These are phyloP conservation scores for Sphagnum fallax DNA, from an alignment of 228 moss, liverwort and hornwort genomes.

Conservation along the genomic window DNA sequence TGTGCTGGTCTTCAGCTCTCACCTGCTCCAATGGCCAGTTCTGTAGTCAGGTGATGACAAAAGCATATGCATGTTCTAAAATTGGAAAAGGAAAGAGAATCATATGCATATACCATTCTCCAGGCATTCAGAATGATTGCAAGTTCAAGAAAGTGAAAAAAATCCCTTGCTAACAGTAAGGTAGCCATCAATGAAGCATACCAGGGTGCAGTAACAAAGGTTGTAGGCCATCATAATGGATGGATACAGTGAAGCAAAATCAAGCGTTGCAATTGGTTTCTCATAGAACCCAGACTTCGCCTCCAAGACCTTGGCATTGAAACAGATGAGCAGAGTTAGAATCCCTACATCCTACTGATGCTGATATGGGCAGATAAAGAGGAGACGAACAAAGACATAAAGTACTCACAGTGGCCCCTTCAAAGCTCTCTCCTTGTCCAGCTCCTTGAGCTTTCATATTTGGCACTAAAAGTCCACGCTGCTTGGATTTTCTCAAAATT, in stretches of 20 bases:
- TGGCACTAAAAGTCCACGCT: slow-evolving; percentile 72
- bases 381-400: not conserved
- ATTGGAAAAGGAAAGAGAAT: no score
- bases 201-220: slow-evolving; percentile 95
- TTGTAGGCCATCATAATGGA: slow-evolving; percentile 99
- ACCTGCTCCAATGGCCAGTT: slow-evolving; percentile 37
- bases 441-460: slow-evolving; percentile 74
- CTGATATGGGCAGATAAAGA: not conserved
- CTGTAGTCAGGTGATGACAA: not conserved
- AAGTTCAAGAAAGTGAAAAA: no score
- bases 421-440: slow-evolving; percentile 79
- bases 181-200: slow-evolving; percentile 9
- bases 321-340: not conserved
- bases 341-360: not conserved
- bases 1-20: slow-evolving; percentile 73
- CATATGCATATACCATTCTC: no score
- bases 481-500: slow-evolving; percentile 78
- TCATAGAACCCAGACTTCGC: slow-evolving; percentile 95
- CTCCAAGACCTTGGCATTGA: slow-evolving; percentile 66
- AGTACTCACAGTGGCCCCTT: slow-evolving; percentile 90
- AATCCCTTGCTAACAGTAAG: no score
- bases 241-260: slow-evolving; percentile 98
- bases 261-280: slow-evolving; percentile 97
- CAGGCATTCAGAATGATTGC: no score
- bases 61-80: not conserved